phyloP scores from a whole-genome alignment of 1,284 basidiomycete genomes.

The Austropuccinia psidii region DNA sequence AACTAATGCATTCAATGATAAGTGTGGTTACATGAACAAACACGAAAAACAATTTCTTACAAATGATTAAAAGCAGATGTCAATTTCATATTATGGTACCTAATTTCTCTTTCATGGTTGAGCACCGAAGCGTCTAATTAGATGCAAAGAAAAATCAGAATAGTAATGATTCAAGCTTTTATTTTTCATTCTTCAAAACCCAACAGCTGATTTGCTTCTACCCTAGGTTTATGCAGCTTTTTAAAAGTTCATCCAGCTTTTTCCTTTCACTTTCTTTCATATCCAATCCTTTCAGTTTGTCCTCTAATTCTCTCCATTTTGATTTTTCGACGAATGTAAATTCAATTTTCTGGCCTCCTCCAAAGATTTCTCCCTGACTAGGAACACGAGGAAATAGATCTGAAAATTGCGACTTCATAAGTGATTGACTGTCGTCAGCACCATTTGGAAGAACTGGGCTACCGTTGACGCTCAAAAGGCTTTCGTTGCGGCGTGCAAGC shows the following conservation, averaged over 20 bases:
- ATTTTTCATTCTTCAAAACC: no score
- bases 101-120: no score
- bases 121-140: no score
- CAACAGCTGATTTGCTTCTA: no score
- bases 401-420: not conserved
- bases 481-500: slow-evolving; percentile 15
- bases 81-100: no score
- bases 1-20: no score
- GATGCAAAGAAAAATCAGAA: no score
- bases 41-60: no score
- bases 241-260: slow-evolving; percentile 13
- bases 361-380: not conserved
- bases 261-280: slow-evolving; percentile 2
- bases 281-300: not conserved
- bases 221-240: slow-evolving; percentile 14
- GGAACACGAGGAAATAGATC: not conserved
- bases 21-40: no score
- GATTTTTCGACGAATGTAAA: slow-evolving; percentile 25
- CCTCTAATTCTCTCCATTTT: slow-evolving; percentile 10
- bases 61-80: no score
- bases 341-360: not conserved
- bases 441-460: slow-evolving; percentile 3
- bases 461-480: slow-evolving; percentile 19
- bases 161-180: no score
- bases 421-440: not conserved